These are phyloP conservation scores for Penicillium sp. DNA, from an alignment of 2,329 filamentous ascomycete genomes.

Conservation along the genomic window DNA sequence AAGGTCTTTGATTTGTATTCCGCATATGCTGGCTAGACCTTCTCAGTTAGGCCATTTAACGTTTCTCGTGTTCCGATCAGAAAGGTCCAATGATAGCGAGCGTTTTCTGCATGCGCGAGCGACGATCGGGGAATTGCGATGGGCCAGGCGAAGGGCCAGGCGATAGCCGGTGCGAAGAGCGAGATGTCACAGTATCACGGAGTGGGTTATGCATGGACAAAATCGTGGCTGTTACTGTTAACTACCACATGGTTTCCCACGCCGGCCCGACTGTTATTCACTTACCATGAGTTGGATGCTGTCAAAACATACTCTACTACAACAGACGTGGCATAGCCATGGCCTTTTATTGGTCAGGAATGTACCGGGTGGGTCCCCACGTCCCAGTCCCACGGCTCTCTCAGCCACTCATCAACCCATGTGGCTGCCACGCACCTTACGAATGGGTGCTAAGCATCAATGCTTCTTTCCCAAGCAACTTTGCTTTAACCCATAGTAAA, in stretches of 20 bases:
- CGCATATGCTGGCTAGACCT: background rate
- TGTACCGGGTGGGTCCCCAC: background rate
- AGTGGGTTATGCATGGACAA: background rate
- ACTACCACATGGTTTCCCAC: background rate
- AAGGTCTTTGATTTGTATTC: conserved; percentile 1
- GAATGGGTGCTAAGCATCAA: background rate
- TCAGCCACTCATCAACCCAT: background rate
- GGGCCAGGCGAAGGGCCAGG: background rate
- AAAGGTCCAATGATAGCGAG: conserved; percentile 10
- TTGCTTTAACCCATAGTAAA: background rate
- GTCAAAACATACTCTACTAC: no score
- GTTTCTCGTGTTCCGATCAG: background rate
- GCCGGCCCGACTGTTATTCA: background rate
- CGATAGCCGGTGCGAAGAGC: conserved; percentile 18
- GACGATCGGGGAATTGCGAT: background rate
- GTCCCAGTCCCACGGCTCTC: background rate
- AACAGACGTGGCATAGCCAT: background rate
- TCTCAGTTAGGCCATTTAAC: background rate
- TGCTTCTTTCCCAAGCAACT: background rate
- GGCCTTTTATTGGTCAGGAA: background rate
- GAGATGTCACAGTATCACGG: background rate
- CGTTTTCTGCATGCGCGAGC: conserved; percentile 6
- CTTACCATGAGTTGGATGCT: no score
- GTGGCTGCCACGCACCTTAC: background rate
- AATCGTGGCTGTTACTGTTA: background rate